Evolutionary conservation across 2,329 filamentous ascomycete species (phyloP), one percentile per base, ranked within the genome.

Genomic region (Diatrype stigma): DNA sequence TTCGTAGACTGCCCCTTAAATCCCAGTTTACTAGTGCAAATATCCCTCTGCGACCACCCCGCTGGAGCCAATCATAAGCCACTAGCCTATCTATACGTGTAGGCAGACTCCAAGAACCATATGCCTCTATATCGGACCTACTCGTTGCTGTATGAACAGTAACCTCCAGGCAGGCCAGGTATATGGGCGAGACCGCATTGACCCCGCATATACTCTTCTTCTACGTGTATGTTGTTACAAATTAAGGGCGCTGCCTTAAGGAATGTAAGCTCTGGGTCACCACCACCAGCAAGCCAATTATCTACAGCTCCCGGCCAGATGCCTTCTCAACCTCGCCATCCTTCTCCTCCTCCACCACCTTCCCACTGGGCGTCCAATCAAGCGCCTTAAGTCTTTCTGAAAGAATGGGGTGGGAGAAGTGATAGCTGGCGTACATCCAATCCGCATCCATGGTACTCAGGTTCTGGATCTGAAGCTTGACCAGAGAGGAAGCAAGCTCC

Each of bases 391-490:
- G 79, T 63, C 94, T 85, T 80, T 99, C 95, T 1, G 92, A 89
- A 59, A 99, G 77, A 60, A 97, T 96, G 1, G 94, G 94, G 73
- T 99, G 94, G 22, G 93, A 96, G 79, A 95, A 96, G 75, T 99
- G 92, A 78, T 97, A 99, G 73, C 87, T 95, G 49, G 94, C 94
- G 72, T 96, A 99, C 81, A 96, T 85, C 88, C 89, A 96, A 73
- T 99, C 95, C 26, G 94, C 94, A 64, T 99, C 94, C 93, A 99
- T 97, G 55, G 90, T 95, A 72, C 90, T 96, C 60, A 99, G 80
- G 68, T 99, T 99, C 77, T 97, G 92, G 65, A 96, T 90, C 74
- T 99, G 95, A 48, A 99, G 87, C 77, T 96, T 96, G 74, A 99
- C 91, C 56, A 99, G 82, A 21, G 90, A 94, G 56, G 84, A 79